These are phyloP conservation scores for Microstroma glucosiphilum DNA, from an alignment of 1,284 basidiomycete species.

Conservation along the genomic window DNA sequence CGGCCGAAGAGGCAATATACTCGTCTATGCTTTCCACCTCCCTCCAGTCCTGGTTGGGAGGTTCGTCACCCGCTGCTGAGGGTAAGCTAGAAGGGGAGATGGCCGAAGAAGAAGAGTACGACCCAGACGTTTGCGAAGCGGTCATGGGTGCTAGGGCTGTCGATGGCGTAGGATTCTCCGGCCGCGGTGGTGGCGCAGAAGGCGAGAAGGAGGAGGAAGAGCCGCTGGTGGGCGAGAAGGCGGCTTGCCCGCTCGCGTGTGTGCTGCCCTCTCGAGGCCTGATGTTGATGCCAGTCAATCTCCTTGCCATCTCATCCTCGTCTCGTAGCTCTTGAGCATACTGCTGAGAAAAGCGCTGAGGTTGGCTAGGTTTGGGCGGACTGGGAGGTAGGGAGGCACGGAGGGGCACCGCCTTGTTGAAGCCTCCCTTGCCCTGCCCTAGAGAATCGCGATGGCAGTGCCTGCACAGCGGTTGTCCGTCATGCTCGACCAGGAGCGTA, in stretches of 20 bases:
- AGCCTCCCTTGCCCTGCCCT: constrained; percentile 47
- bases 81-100: no score
- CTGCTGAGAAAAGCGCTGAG: constrained; percentile 11
- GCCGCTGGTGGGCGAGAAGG: no score
- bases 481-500: constrained; percentile 46
- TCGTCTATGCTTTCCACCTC: constrained; percentile 3
- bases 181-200: not conserved
- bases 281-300: constrained; percentile 6
- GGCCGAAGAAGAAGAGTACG: no score
- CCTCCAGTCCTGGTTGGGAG: not conserved
- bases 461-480: constrained; percentile 47
- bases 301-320: constrained; percentile 14
- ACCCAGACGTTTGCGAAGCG: not conserved
- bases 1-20: not conserved
- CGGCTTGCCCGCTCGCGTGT: no score
- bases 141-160: not conserved
- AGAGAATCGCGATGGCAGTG: constrained; percentile 46
- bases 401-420: constrained; percentile 43
- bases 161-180: not conserved
- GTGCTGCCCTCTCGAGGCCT: constrained; percentile 13
- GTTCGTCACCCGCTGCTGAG: no score
- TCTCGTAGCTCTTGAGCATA: constrained; percentile 20
- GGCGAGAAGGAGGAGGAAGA: not conserved
- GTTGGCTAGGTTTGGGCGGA: constrained; percentile 15
- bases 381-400: constrained; percentile 26